These are phyloP conservation scores for Kingdonia uniflora DNA, from an alignment of 164 flowering plant genomes.

Conservation along the genomic window DNA sequence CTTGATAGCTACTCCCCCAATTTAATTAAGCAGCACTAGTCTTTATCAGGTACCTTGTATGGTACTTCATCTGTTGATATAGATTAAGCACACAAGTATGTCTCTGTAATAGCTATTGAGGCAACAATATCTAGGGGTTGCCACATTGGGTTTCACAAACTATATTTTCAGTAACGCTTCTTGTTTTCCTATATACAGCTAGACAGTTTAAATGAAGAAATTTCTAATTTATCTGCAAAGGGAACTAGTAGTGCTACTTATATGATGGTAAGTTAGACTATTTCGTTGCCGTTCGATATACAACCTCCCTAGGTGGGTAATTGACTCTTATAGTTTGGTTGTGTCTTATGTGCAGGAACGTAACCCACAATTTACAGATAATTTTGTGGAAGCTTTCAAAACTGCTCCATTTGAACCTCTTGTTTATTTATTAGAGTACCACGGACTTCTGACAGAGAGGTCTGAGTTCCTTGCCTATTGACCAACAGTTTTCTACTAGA, in stretches of 20 bases:
- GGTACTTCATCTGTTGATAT: no score
- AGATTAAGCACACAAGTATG: no score
- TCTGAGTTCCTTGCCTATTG: constrained; percentile 10
- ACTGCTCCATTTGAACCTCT: constrained; percentile 54
- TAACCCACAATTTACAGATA: constrained; percentile 8
- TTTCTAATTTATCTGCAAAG: constrained; percentile 20
- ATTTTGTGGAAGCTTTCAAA: constrained; percentile 19
- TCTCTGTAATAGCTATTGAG: no score
- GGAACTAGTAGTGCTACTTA: constrained; percentile 7
- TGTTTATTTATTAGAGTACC: constrained; percentile 34
- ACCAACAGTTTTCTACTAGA: not conserved
- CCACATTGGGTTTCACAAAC: no score
- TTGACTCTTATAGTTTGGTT: constrained; percentile 1
- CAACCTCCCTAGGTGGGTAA: not conserved
- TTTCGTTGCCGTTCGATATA: not conserved
- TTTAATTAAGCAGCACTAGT: no score
- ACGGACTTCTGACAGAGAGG: constrained; percentile 62
- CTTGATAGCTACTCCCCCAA: no score
- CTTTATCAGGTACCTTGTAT: no score
- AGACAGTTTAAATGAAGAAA: constrained; percentile 67
- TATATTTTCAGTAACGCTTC: no score
- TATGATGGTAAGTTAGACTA: constrained; percentile 14
- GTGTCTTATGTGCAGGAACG: constrained; percentile 28
- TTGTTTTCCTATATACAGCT: constrained; percentile 36
- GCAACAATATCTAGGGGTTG: no score